A percentile compares a stretch with the other conserved stretches of the same genome.
Conservation (phyloP, 345 rosid genomes). For the Brassica juncea region DNA sequence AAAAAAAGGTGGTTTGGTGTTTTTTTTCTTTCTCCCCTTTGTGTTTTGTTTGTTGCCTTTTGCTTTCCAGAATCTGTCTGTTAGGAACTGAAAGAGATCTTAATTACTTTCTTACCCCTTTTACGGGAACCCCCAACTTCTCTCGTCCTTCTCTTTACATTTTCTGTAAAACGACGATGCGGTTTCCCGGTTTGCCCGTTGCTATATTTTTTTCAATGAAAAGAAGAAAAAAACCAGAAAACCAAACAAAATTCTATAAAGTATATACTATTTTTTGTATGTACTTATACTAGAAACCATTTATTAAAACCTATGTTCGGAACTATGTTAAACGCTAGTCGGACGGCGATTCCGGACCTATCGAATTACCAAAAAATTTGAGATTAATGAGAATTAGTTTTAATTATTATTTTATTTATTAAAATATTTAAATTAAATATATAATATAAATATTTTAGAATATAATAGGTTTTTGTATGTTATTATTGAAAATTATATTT, state of each 20-base stretch:
- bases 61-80: constrained; percentile 36
- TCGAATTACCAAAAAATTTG: too few species aligned
- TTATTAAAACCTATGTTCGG: neutral
- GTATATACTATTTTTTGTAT: neutral
- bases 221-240: neutral
- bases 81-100: constrained; percentile 21
- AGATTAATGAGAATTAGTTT: too few species aligned
- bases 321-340: neutral
- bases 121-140: neutral
- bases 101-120: neutral
- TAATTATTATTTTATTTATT: too few species aligned
- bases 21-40: neutral
- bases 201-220: neutral
- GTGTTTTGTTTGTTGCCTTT: constrained; percentile 21
- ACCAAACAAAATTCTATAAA: neutral
- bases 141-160: neutral
- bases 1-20: constrained; percentile 32
- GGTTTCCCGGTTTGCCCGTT: constrained; percentile 11
- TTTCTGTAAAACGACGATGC: neutral
- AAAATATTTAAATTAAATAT: too few species aligned
- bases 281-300: neutral
- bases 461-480: too few species aligned
- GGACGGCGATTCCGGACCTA: too few species aligned
- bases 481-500: too few species aligned
- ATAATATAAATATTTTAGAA: too few species aligned